Evolutionary conservation across 2,329 filamentous ascomycete genomes (phyloP), one percentile per base, ranked within the genome.

Genomic region (Cordyceps javanica): DNA sequence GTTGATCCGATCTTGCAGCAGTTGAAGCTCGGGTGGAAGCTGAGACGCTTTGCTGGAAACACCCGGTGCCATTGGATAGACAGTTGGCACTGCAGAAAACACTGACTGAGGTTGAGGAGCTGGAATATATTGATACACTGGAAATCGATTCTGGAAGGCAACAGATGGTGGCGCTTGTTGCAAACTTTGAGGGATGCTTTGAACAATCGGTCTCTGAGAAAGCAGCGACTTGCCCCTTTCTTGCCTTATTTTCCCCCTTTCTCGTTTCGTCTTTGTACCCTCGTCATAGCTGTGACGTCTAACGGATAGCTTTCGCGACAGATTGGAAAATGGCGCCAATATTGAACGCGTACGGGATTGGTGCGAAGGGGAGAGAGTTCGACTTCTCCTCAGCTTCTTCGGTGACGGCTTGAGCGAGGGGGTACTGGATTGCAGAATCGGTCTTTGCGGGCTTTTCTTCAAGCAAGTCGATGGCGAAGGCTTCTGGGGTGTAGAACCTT

Each of bases 201-300:
- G 38, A 19, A 25, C 0, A 25, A 23, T 11, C 8, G 28, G 51
- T 32, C 19, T 30, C 19, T 11, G 26, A n/a, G 2, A 13, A 32
- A 14, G 34, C 16, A 2, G 26, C 19, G 50, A 19, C 14, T 30
- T 23, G 25, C 11, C 21, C 30, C 19, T 28, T 23, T 55, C 34
- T 10, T 48, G 44, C 13, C 19, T 44, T 23, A 14, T 13, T 16
- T 25, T 42, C n/a, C 34, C 23, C 36, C 19, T 41, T 1, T 57
- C 55, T n/a, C 28, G 36, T 14, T 57, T 42, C 25, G 55, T 44
- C 28, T 50, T 50, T 13, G 26, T 5, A 21, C n/a, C 23, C 26
- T 36, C 36, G 19, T 57, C 45, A 21, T 44, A 38, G 46, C 46
- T 50, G 26, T 57, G 45, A n/a, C 55, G 55, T 6, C 45, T 45